phyloP scores from a whole-genome alignment of 768 basidiomycete species.

The Suillus bovinus region DNA sequence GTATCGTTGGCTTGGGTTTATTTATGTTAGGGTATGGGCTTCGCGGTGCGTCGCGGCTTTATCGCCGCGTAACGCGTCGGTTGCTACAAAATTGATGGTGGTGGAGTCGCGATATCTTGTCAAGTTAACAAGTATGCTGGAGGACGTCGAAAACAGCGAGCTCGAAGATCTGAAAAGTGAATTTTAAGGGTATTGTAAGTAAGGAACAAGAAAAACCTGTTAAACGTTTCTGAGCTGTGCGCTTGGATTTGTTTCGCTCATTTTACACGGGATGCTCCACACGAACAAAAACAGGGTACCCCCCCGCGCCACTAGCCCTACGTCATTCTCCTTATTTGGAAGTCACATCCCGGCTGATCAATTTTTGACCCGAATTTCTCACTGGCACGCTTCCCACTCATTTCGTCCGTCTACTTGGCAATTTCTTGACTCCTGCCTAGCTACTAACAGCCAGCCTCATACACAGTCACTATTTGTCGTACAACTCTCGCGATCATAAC shows the following conservation, averaged over 20 bases:
- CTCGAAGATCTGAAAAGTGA: constrained; percentile 6
- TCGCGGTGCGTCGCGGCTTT: not conserved
- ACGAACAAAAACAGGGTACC: constrained; percentile 35
- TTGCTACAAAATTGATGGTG: not conserved
- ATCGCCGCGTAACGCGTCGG: constrained; percentile 4
- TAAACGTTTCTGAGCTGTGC: constrained; percentile 4
- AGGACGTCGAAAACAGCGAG: constrained; percentile 5
- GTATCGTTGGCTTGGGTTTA: constrained; percentile 2
- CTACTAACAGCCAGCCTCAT: not conserved
- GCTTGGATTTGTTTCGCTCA: constrained; percentile 17
- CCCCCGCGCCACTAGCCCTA: constrained; percentile 31
- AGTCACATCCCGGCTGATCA: not conserved
- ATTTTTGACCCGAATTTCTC: not conserved
- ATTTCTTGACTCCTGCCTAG: not conserved
- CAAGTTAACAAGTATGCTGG: not conserved
- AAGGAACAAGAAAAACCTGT: not conserved
- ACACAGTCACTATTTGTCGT: not conserved
- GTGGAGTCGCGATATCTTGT: not conserved
- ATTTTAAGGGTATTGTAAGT: constrained; percentile 5
- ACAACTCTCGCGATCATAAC: not conserved
- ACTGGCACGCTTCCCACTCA: not conserved
- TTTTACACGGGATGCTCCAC: constrained; percentile 34
- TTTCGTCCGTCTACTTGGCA: not conserved
- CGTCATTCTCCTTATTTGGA: constrained; percentile 26
- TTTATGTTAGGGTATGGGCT: constrained; percentile 14